Conservation (phyloP, 768 basidiomycete genomes). For the Mycena epipterygia region DNA sequence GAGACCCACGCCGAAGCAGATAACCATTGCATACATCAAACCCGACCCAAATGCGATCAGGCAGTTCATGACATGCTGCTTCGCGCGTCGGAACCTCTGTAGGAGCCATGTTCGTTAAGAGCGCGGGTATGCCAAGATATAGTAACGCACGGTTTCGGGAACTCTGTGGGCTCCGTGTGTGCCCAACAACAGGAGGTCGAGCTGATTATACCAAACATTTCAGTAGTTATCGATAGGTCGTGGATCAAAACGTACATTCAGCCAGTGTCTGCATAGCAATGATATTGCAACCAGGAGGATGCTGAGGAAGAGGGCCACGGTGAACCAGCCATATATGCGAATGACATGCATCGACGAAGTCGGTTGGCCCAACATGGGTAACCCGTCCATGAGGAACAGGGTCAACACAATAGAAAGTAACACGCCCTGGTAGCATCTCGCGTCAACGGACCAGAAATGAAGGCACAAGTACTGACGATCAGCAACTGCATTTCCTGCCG, state of each 20-base stretch:
- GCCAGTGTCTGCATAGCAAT: constrained; percentile 8
- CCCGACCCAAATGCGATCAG: constrained; percentile 7
- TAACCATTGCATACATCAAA: neutral
- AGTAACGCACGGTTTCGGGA: constrained; percentile 5
- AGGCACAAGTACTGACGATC: neutral
- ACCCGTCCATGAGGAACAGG: neutral
- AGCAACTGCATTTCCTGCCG: constrained; percentile 25
- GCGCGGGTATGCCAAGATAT: no score
- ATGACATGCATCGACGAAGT: constrained; percentile 1
- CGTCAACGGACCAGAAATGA: neutral
- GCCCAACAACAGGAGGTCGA: neutral
- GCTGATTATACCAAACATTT: neutral
- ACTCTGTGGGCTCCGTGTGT: neutral
- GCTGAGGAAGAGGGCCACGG: neutral
- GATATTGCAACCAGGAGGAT: neutral
- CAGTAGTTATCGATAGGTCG: neutral
- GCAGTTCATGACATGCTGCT: neutral
- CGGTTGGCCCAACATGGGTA: constrained; percentile 8
- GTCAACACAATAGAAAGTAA: constrained; percentile 2
- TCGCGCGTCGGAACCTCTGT: neutral
- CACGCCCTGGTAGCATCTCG: neutral
- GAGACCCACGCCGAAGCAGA: constrained; percentile 7
- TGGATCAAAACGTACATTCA: constrained; percentile 17
- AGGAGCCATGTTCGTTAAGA: neutral
- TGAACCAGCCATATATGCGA: constrained; percentile 20